Evolutionary conservation across 2,329 filamentous ascomycete species (phyloP).

Genomic region (Lachnellula subtilissima): DNA sequence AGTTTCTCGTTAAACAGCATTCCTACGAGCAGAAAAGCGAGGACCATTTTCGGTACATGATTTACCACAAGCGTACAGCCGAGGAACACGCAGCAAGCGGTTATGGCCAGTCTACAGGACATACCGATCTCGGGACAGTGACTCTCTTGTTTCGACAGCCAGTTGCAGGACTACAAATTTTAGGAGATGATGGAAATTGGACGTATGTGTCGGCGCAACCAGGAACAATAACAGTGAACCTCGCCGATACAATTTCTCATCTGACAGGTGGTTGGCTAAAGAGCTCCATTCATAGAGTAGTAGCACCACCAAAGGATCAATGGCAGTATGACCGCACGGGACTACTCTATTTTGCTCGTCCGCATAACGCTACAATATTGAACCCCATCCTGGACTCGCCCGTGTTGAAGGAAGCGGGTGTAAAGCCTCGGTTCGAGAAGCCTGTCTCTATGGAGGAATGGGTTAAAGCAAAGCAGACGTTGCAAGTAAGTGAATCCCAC

Average conservation of each 20-base stretch:
- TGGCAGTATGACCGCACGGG: constrained; percentile 39
- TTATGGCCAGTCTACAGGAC: constrained; percentile 43
- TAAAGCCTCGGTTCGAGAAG: constrained; percentile 33
- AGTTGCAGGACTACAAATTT: constrained; percentile 52
- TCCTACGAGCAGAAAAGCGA: constrained; percentile 54
- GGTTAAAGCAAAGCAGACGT: constrained; percentile 37
- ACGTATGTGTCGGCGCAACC: constrained; percentile 46
- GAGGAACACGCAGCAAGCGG: constrained; percentile 44
- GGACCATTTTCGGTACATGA: constrained; percentile 60
- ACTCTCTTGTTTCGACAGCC: constrained; percentile 56
- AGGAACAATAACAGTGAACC: constrained; percentile 48
- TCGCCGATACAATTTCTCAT: constrained; percentile 44
- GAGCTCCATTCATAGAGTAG: constrained; percentile 38
- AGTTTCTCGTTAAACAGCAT: constrained; percentile 51
- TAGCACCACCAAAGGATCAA: constrained; percentile 33
- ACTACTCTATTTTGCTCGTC: constrained; percentile 42
- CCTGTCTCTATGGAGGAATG: constrained; percentile 42
- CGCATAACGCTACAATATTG: constrained; percentile 24
- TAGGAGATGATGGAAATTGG: constrained; percentile 43
- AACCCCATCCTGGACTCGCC: constrained; percentile 31
- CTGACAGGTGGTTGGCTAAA: constrained; percentile 45
- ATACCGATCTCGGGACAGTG: constrained; percentile 53
- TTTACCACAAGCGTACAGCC: constrained; percentile 45
- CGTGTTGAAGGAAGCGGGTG: constrained; percentile 27
- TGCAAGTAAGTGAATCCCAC: constrained; percentile 28